Base-by-base conservation (phyloP, 306 rosid species). In the Begonia masoniana region DNA sequence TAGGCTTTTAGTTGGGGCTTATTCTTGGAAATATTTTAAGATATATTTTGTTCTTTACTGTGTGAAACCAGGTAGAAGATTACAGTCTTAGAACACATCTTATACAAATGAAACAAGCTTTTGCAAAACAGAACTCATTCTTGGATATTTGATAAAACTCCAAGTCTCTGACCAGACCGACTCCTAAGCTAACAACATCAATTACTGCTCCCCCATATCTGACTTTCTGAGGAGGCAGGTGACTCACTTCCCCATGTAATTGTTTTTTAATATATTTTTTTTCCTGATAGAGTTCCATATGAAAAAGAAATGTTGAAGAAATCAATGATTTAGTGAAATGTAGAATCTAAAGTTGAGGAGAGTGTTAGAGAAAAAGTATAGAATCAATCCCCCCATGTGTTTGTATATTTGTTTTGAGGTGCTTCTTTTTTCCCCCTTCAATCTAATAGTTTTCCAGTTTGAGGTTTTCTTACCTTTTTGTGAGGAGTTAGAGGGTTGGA, bases 31-130 rank as follows among this genome's bases (percentile, higher is more conserved):
- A 31, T 31, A 31, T 31, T 5, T 31, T 31, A 31, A 31, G 56
- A 41, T 49, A 48, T 16, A 41, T 39, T 12, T 61, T 23, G 19
- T 10, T 51, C 35, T 14, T 10, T 39, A 45, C 26, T 59, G 64
- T 17, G 51, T 41, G 49, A 53, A 59, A 64, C 49, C 83, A 92
- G 99, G 95, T 65, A 24, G 96, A 87, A 74, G 94, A 83, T 78
- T 72, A 67, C 77, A 92, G 99, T 71, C 83, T 87, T 60, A 77
- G 71, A 61, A 76, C 99, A 9, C 96, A 92, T 64, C 73, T 76
- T 64, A 58, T 92, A 71, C 99, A 87, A 67, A 56, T 58, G 63
- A 74, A 82, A 75, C 87, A 78, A 79, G 73, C 71, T 56, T 73
- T 70, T 71, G 85, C 71, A 62, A 61, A 45, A 53, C 59, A 45